A percentile compares a stretch with the other conserved stretches of the same genome.
phyloP scores from a whole-genome alignment of 2,329 filamentous ascomycete genomes.

The Aotearoamyces nothofagi region DNA sequence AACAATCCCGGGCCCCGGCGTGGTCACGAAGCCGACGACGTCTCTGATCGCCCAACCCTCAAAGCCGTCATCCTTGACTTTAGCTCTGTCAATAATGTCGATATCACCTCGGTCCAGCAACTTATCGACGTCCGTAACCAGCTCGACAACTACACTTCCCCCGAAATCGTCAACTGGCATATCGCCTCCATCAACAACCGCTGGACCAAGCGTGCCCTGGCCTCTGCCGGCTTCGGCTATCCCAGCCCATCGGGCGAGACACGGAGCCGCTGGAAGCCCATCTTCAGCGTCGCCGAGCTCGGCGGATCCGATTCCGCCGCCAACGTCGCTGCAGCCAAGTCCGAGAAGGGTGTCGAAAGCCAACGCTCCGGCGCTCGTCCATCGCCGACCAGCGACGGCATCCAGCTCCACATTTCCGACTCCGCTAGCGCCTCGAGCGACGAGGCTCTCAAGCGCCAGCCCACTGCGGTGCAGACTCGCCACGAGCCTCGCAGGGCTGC shows the following conservation, averaged over 20 bases:
- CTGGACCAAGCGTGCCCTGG: slow-evolving; percentile 86
- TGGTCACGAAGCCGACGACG: slow-evolving; percentile 29
- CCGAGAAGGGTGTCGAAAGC: slow-evolving; percentile 28
- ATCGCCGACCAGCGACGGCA: slow-evolving; percentile 18
- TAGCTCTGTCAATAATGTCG: slow-evolving; percentile 83
- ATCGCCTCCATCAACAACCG: slow-evolving; percentile 86
- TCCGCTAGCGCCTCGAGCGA: slow-evolving; percentile 4
- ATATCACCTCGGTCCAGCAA: slow-evolving; percentile 83
- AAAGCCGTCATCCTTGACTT: slow-evolving; percentile 92
- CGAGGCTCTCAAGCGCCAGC: slow-evolving; percentile 8
- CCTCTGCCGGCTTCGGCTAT: slow-evolving; percentile 77
- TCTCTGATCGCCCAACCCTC: slow-evolving; percentile 46
- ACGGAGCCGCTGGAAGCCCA: slow-evolving; percentile 72
- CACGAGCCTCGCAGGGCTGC: slow-evolving; percentile 33
- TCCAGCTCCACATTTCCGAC: slow-evolving; percentile 2
- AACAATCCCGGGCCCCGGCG: slow-evolving; percentile 72
- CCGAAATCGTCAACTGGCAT: slow-evolving; percentile 84
- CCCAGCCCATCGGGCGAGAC: slow-evolving; percentile 33
- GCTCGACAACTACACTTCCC: slow-evolving; percentile 69
- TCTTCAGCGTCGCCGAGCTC: slow-evolving; percentile 85
- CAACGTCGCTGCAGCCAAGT: slow-evolving; percentile 46
- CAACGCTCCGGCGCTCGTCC: slow-evolving; percentile 14
- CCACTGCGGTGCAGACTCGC: not conserved
- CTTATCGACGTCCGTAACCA: slow-evolving; percentile 92
- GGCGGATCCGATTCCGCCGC: slow-evolving; percentile 57